phyloP scores from a whole-genome alignment of 345 rosid species.

The Geranium rotundifolium region DNA sequence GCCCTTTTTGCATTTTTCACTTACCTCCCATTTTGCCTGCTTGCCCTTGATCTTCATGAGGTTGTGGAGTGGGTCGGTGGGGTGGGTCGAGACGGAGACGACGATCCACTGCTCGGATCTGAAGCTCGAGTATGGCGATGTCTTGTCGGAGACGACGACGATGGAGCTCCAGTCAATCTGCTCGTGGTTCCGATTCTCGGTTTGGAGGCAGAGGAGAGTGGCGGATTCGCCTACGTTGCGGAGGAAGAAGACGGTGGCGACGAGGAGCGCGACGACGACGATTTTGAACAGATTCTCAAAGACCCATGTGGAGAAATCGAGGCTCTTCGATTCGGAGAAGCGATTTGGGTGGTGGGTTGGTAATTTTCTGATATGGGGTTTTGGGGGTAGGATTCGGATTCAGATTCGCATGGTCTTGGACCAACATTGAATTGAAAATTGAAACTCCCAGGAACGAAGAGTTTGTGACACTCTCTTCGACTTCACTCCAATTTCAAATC shows the following conservation, averaged over 20 bases:
- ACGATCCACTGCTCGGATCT: no score
- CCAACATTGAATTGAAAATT: conserved; percentile 56
- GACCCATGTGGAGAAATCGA: conserved; percentile 74
- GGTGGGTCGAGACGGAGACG: conserved; percentile 66
- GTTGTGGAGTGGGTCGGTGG: conserved; percentile 50
- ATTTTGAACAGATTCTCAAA: conserved; percentile 54
- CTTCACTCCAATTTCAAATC: no score
- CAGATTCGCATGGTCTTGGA: conserved; percentile 54
- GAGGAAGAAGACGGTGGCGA: conserved; percentile 58
- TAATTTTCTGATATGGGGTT: conserved; percentile 41
- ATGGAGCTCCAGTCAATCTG: conserved; percentile 64
- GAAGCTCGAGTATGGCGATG: conserved; percentile 58
- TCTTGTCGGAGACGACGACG: conserved; percentile 34
- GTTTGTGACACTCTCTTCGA: no score
- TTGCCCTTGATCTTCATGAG: conserved; percentile 72
- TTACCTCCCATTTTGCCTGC: no score
- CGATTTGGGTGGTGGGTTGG: conserved; percentile 44
- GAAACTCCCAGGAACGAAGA: conserved; percentile 3
- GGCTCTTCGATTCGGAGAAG: conserved; percentile 49
- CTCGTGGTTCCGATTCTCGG: conserved; percentile 38
- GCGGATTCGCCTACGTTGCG: conserved; percentile 55
- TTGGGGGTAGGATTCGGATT: conserved; percentile 35
- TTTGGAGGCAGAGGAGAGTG: conserved; percentile 53
- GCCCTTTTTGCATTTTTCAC: no score
- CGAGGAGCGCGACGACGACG: conserved; percentile 25